A percentile compares a stretch with the other conserved stretches of the same genome.
Conservation (phyloP, 2,329 filamentous ascomycete genomes). For the Fusarium neocosmosporiellum region DNA sequence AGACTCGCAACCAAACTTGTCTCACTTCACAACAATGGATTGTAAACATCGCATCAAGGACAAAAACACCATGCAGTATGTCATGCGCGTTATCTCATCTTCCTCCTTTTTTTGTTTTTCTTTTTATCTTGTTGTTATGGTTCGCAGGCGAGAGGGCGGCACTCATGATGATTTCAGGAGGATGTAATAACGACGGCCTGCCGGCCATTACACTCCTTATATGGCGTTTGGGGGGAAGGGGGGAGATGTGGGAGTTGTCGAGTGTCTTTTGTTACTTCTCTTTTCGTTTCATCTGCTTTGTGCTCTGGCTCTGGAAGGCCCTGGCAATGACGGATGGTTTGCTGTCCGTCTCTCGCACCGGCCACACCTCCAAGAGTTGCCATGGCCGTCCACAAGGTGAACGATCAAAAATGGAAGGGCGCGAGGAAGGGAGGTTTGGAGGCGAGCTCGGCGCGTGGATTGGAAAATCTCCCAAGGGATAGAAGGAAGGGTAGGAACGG, state of each 20-base stretch:
- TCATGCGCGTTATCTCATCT: conserved; percentile 14
- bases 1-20: conserved; percentile 18
- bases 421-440: conserved; percentile 10
- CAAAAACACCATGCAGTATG: conserved; percentile 9
- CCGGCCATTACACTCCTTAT: conserved; percentile 53
- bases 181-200: conserved; percentile 54
- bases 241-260: conserved; percentile 45
- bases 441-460: conserved; percentile 27
- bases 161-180: conserved; percentile 47
- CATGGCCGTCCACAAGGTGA: conserved; percentile 6
- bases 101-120: conserved; percentile 14
- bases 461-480: conserved; percentile 44
- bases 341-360: background rate
- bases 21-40: conserved; percentile 17
- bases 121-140: conserved; percentile 30
- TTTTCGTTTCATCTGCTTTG: conserved; percentile 20
- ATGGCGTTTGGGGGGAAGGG: conserved; percentile 47
- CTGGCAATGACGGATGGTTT: background rate
- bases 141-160: conserved; percentile 37
- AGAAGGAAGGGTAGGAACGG: conserved; percentile 39
- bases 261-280: conserved; percentile 35
- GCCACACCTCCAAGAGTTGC: conserved; percentile 2
- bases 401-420: conserved; percentile 14
- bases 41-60: conserved; percentile 22
- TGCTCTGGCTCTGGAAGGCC: conserved; percentile 14